Base-by-base conservation (phyloP, 2,329 filamentous ascomycete genomes). In the Fusarium humuli region DNA sequence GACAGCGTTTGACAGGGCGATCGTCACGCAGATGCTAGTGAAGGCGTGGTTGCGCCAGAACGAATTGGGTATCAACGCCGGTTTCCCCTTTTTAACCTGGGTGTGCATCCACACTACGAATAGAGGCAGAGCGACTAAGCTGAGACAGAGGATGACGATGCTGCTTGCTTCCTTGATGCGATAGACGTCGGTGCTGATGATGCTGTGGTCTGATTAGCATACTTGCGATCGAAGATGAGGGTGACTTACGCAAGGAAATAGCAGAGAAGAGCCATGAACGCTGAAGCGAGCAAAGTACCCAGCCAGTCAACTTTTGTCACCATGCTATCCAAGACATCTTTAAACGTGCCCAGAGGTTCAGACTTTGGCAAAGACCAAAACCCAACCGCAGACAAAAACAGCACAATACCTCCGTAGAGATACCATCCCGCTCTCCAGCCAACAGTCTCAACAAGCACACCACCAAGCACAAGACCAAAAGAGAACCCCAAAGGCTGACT, bases 1-100 rank as follows among this genome's bases (percentile, higher is more conserved):
- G 0, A 84, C 82, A 0, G 81, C 84, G 60, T 78, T 83, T 0
- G 84, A 80, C 6, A 87, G 65, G 7, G 84, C 74, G 2, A 87
- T 80, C 7, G 81, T 85, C 6, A 84, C 69, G 71, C 88, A 91
- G 22, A 88, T 84, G 27, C 79, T 82, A 0, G 86, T 84, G 70
- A 91, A 91, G 5, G 84, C 77, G 1, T 77, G 75, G 46, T 88
- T 89, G n/a, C 78, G 82, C 89, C 89, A 91, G 0, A 91, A 77
- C 0, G 83, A 84, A 73, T 91, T 90, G 0, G 89, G 89, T 23
- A 91, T 90, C 10, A 91, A 75, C 1, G 87, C 87, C 14, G 87
- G 84, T 5, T 79, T 80, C 12, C 80, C 79, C 0, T 76, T 72
- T 13, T 77, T 79, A 49, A 85, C 83, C 50, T 85, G 86, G 6